Evolutionary conservation across 345 rosid genomes (phyloP).

Genomic region (Microthlaspi erraticum): DNA sequence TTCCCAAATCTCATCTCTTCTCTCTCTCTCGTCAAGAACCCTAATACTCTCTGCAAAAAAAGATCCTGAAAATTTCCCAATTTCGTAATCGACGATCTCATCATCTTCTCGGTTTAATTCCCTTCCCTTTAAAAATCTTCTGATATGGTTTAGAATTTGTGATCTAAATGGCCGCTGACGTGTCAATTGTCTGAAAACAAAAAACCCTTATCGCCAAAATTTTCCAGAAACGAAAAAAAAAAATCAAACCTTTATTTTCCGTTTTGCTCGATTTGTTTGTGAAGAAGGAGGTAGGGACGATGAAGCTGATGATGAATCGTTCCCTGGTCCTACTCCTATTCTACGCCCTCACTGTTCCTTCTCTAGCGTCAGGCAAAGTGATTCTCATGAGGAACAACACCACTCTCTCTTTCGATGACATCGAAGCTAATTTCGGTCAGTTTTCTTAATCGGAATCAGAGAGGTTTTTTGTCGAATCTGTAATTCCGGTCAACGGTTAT

Average conservation of each 20-base stretch:
- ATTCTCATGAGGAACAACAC: constrained; percentile 65
- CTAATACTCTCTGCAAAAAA: constrained; percentile 19
- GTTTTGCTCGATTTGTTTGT: constrained; percentile 27
- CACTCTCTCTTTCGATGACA: constrained; percentile 71
- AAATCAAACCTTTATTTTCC: neutral
- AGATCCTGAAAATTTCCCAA: neutral
- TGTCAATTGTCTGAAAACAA: constrained; percentile 53
- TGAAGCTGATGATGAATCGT: constrained; percentile 35
- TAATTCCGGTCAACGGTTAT: constrained; percentile 27
- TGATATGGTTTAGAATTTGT: constrained; percentile 37
- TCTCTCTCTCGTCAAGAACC: constrained; percentile 38
- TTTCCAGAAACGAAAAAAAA: constrained; percentile 4
- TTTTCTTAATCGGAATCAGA: neutral
- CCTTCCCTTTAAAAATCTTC: neutral
- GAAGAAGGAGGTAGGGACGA: constrained; percentile 34
- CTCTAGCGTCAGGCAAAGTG: constrained; percentile 57
- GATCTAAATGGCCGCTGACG: constrained; percentile 87
- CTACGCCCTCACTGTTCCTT: constrained; percentile 41
- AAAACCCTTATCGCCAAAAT: constrained; percentile 47
- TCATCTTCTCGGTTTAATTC: constrained; percentile 21
- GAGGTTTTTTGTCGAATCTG: neutral
- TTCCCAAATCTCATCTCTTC: neutral
- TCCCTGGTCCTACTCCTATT: constrained; percentile 47
- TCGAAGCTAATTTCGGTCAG: constrained; percentile 90
- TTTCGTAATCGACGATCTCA: neutral